phyloP scores from a whole-genome alignment of 495 filamentous ascomycete genomes.

The Pseudotulostoma volvatum region DNA sequence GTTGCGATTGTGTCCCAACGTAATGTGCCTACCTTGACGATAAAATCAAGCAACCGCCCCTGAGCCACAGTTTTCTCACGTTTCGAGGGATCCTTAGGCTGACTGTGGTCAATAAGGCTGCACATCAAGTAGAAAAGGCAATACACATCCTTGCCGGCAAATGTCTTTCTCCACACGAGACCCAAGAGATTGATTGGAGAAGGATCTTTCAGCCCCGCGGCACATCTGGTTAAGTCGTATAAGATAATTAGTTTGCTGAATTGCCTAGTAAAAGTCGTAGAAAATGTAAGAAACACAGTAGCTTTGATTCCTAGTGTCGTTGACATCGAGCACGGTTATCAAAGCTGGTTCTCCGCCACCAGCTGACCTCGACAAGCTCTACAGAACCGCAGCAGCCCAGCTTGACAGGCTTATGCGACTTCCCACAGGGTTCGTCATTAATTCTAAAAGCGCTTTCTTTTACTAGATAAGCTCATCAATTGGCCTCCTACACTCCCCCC shows the following conservation, averaged over 20 bases:
- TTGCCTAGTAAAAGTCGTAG: conserved; percentile 25
- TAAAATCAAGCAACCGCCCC: conserved; percentile 52
- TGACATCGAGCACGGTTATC: no score
- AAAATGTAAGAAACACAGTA: conserved; percentile 24
- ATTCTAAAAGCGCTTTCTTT: no score
- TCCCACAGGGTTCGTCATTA: no score
- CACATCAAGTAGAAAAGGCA: conserved; percentile 44
- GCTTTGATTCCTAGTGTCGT: conserved; percentile 27
- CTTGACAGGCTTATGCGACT: no score
- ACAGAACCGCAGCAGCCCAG: no score
- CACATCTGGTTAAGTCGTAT: no score
- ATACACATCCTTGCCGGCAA: conserved; percentile 52
- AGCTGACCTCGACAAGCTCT: no score
- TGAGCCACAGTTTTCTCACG: conserved; percentile 62
- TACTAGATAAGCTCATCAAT: no score
- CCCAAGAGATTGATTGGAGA: conserved; percentile 56
- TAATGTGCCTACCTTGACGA: conserved; percentile 48
- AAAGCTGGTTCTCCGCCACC: no score
- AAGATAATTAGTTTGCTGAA: no score
- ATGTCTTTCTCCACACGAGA: conserved; percentile 55
- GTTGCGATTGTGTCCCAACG: conserved; percentile 45
- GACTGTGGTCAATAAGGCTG: conserved; percentile 26
- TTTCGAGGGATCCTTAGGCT: conserved; percentile 30
- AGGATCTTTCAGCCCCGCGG: conserved; percentile 39
- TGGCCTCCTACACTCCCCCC: no score